These are phyloP conservation scores for Vigna angularis DNA, from an alignment of 306 rosid species.

Conservation along the genomic window DNA sequence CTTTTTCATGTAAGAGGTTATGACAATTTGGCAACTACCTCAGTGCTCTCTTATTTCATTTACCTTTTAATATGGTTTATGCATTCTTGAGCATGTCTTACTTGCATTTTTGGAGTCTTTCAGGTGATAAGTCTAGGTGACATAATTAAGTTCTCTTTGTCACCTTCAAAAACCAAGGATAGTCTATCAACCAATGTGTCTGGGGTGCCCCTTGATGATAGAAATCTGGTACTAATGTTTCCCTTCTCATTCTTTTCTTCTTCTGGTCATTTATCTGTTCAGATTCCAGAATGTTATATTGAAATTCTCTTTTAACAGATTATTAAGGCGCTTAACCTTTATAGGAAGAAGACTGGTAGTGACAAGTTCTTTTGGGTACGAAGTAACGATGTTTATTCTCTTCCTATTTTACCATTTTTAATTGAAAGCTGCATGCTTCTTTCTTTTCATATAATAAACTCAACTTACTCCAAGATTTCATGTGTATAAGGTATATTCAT, in stretches of 20 bases:
- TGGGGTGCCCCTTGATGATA: slow-evolving; percentile 93
- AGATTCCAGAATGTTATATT: slow-evolving; percentile 17
- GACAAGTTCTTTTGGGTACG: slow-evolving; percentile 92
- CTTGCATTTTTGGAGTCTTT: slow-evolving; percentile 36
- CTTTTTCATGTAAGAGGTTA: slow-evolving; percentile 82
- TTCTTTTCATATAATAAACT: slow-evolving; percentile 5
- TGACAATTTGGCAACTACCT: slow-evolving; percentile 31
- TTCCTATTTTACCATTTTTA: not conserved
- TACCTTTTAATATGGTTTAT: slow-evolving; percentile 5
- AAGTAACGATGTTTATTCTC: not conserved
- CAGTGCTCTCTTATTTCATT: slow-evolving; percentile 5
- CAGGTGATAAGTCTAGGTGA: slow-evolving; percentile 98
- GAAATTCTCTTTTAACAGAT: slow-evolving; percentile 63
- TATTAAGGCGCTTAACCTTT: slow-evolving; percentile 95
- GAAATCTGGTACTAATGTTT: slow-evolving; percentile 66
- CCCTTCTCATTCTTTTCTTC: slow-evolving; percentile 23
- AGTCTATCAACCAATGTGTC: slow-evolving; percentile 87
- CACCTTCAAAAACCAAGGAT: slow-evolving; percentile 79
- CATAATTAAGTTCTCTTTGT: slow-evolving; percentile 82
- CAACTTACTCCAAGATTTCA: not conserved
- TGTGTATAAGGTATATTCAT: slow-evolving; percentile 14
- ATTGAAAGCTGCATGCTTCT: not conserved
- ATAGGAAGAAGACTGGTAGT: slow-evolving; percentile 87
- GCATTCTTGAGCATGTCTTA: slow-evolving; percentile 19
- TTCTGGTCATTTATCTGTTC: not conserved